Conservation (phyloP, 352 stramenopile species). For the Globisporangium nagaii region DNA sequence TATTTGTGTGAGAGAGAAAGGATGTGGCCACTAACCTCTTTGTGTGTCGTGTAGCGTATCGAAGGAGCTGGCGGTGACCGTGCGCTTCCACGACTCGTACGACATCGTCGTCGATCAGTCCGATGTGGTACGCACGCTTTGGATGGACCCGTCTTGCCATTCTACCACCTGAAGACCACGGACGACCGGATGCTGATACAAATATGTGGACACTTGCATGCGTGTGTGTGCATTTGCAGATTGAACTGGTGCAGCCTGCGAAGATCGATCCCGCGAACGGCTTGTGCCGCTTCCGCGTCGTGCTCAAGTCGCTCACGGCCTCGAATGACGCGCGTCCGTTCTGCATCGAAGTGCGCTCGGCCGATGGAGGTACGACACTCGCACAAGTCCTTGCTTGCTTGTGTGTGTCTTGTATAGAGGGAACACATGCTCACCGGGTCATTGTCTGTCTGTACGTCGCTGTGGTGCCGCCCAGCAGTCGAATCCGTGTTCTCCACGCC, state of each 20-base stretch:
- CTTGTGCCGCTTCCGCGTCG: constrained; percentile 37
- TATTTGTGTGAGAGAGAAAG: not conserved
- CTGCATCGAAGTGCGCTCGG: constrained; percentile 55
- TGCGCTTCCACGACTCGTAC: constrained; percentile 76
- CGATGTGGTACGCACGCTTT: constrained; percentile 20
- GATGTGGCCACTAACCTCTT: not conserved
- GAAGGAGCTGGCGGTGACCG: constrained; percentile 41
- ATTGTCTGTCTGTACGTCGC: no score
- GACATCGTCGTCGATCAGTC: constrained; percentile 63
- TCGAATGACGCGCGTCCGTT: constrained; percentile 58
- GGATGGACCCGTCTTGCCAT: not conserved
- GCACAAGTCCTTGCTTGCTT: not conserved
- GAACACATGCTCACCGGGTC: no score
- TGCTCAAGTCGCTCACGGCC: constrained; percentile 44
- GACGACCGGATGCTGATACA: no score
- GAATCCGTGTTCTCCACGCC: constrained; percentile 63
- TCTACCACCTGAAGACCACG: not conserved
- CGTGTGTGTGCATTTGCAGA: not conserved
- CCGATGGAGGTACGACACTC: constrained; percentile 18
- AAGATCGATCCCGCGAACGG: constrained; percentile 34
- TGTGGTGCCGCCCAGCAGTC: no score
- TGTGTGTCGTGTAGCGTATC: constrained; percentile 21
- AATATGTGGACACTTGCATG: no score
- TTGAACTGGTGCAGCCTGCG: constrained; percentile 15
- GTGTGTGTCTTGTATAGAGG: not conserved